phyloP scores from a whole-genome alignment of 139 green algal species.

The Auxenochlorella protothecoides region DNA sequence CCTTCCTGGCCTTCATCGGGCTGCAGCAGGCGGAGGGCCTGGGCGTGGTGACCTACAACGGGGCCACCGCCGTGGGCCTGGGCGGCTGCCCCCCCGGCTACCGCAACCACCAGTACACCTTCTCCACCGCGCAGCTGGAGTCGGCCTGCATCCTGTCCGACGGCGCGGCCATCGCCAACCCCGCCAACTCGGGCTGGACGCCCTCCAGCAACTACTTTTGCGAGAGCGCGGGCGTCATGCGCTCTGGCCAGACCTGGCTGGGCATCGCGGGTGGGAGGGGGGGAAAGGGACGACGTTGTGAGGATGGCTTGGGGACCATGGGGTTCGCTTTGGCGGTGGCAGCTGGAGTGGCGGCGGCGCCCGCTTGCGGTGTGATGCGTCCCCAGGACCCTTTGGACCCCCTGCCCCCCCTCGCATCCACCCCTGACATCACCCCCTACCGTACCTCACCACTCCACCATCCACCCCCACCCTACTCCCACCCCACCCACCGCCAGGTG shows the following conservation, averaged over 20 bases:
- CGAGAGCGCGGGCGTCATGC: slow-evolving; percentile 28
- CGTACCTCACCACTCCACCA: too few relatives aligned
- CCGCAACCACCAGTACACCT: slow-evolving; percentile 6
- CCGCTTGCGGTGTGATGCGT: too few relatives aligned
- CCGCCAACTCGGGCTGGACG: neutral
- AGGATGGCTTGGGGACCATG: too few relatives aligned
- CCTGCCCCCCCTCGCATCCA: too few relatives aligned
- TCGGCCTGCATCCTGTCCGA: neutral
- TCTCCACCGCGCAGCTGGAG: neutral
- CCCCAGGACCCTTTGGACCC: too few relatives aligned
- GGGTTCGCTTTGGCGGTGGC: too few relatives aligned
- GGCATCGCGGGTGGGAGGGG: slow-evolving; percentile 31
- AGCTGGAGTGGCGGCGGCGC: too few relatives aligned
- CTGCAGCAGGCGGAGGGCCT: slow-evolving; percentile 60
- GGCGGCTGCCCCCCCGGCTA: slow-evolving; percentile 22
- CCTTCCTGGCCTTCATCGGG: slow-evolving; percentile 63
- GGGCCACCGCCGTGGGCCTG: slow-evolving; percentile 50
- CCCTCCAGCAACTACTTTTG: slow-evolving; percentile 8
- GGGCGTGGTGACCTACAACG: slow-evolving; percentile 53
- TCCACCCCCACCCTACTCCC: too few relatives aligned
- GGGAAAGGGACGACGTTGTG: too few relatives aligned
- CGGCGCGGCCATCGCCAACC: neutral
- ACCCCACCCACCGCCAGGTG: neutral
- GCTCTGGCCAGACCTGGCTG: slow-evolving; percentile 39
- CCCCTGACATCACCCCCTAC: too few relatives aligned